These are phyloP conservation scores for Chlorella vulgaris DNA, from an alignment of 139 green algal species.

Conservation along the genomic window DNA sequence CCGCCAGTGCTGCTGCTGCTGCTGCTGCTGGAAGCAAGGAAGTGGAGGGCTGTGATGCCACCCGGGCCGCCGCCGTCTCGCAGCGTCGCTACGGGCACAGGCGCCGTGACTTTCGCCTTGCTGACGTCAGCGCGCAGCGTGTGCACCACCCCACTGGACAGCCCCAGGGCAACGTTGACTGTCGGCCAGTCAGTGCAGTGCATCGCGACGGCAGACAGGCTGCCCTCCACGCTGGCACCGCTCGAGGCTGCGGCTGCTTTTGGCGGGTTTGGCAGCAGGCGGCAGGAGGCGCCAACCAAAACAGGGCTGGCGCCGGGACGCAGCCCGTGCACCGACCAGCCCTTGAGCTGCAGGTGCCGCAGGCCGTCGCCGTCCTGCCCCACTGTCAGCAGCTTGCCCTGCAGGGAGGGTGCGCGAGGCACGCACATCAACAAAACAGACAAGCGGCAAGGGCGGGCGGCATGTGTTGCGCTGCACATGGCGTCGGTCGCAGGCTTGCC, in stretches of 20 bases:
- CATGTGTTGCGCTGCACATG: neutral
- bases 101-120: constrained; percentile 22
- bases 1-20: neutral
- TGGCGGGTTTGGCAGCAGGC: constrained; percentile 14
- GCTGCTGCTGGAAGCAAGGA: neutral
- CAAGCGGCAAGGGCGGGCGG: too few relatives aligned
- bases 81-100: neutral
- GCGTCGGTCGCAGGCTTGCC: neutral
- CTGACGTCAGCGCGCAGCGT: constrained; percentile 31
- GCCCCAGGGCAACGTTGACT: constrained; percentile 32
- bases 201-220: neutral
- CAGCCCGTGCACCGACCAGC: constrained; percentile 32
- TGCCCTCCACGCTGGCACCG: neutral
- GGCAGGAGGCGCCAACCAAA: neutral
- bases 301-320: neutral
- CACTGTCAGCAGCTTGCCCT: constrained; percentile 36
- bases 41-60: constrained; percentile 19
- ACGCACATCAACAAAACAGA: too few relatives aligned
- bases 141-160: constrained; percentile 21
- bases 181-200: constrained; percentile 25
- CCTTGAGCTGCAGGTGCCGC: constrained; percentile 14
- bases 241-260: neutral
- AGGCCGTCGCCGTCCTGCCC: constrained; percentile 31
- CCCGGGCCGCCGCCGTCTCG: neutral
- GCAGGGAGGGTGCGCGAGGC: neutral